phyloP scores from a whole-genome alignment of 2,329 filamentous ascomycete species.

The Aphanoascus verrucosus region DNA sequence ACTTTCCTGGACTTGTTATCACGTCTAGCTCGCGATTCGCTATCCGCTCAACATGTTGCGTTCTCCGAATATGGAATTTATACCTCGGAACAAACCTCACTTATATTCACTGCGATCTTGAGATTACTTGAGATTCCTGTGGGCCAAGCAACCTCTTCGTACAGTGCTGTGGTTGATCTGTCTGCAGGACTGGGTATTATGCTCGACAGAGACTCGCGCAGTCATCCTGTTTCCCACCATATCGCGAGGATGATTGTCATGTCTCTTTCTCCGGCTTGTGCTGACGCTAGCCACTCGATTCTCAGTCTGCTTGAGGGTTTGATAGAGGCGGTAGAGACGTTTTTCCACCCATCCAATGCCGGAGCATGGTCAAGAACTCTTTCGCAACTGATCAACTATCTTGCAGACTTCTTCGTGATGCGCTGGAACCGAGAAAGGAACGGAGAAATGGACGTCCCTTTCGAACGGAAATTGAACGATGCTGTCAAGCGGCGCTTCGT shows the following conservation, averaged over 20 bases:
- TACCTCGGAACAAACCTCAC: constrained; percentile 77
- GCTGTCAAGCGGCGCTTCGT: constrained; percentile 85
- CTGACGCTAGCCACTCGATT: constrained; percentile 67
- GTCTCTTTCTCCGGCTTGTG: constrained; percentile 75
- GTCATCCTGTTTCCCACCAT: constrained; percentile 83
- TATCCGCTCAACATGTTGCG: constrained; percentile 61
- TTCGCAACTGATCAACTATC: constrained; percentile 80
- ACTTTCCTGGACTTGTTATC: constrained; percentile 86
- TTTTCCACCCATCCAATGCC: constrained; percentile 96
- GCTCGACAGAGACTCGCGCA: constrained; percentile 84
- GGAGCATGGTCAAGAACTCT: constrained; percentile 84
- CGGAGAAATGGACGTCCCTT: constrained; percentile 78
- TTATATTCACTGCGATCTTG: constrained; percentile 85
- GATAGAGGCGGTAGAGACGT: constrained; percentile 91
- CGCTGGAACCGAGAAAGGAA: constrained; percentile 93
- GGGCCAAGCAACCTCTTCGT: constrained; percentile 87
- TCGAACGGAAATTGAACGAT: constrained; percentile 65
- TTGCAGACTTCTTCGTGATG: constrained; percentile 93
- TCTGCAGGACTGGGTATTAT: constrained; percentile 73
- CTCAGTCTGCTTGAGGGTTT: constrained; percentile 78
- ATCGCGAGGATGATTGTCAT: constrained; percentile 88
- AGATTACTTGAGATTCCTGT: constrained; percentile 91
- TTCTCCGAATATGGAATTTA: constrained; percentile 86
- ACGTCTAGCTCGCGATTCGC: constrained; percentile 70
- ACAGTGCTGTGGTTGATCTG: constrained; percentile 68